A percentile compares a stretch with the other conserved stretches of the same genome.
Conservation (phyloP, 805 yeast genomes). For the Teunomyces kruisii region DNA sequence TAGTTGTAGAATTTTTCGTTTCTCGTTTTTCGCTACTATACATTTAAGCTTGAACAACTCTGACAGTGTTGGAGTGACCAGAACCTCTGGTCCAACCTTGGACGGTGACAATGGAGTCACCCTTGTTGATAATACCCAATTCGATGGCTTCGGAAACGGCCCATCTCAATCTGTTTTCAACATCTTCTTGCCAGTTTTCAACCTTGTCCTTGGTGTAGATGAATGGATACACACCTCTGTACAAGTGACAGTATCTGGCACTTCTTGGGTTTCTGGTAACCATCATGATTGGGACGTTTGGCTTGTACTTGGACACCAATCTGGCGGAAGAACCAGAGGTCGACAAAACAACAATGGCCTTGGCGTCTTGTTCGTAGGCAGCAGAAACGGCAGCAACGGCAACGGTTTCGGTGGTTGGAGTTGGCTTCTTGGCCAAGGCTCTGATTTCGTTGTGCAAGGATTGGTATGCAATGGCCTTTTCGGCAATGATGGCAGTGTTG, state of each 20-base stretch:
- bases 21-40: not conserved
- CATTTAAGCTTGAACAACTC: slow-evolving; percentile 74
- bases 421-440: slow-evolving; percentile 80
- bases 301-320: slow-evolving; percentile 96
- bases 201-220: slow-evolving; percentile 64
- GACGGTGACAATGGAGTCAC: slow-evolving; percentile 88
- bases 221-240: slow-evolving; percentile 98
- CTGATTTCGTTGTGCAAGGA: slow-evolving; percentile 85
- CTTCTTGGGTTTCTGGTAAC: slow-evolving; percentile 93
- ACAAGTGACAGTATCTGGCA: slow-evolving; percentile 93
- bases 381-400: slow-evolving; percentile 97
- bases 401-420: slow-evolving; percentile 92
- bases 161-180: slow-evolving; percentile 89
- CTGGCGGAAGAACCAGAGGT: slow-evolving; percentile 96
- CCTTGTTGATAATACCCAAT: slow-evolving; percentile 80
- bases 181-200: slow-evolving; percentile 94
- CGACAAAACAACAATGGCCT: slow-evolving; percentile 94
- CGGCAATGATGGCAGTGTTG: slow-evolving; percentile 94
- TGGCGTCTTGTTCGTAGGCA: slow-evolving; percentile 92
- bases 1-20: not conserved
- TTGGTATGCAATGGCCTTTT: slow-evolving; percentile 90
- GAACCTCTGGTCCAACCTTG: slow-evolving; percentile 99
- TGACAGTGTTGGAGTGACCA: slow-evolving; percentile 98
- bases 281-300: slow-evolving; percentile 95
- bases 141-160: slow-evolving; percentile 88